Conservation (phyloP, 192 early-diverging fungal species). For the Linnemannia elongata region DNA sequence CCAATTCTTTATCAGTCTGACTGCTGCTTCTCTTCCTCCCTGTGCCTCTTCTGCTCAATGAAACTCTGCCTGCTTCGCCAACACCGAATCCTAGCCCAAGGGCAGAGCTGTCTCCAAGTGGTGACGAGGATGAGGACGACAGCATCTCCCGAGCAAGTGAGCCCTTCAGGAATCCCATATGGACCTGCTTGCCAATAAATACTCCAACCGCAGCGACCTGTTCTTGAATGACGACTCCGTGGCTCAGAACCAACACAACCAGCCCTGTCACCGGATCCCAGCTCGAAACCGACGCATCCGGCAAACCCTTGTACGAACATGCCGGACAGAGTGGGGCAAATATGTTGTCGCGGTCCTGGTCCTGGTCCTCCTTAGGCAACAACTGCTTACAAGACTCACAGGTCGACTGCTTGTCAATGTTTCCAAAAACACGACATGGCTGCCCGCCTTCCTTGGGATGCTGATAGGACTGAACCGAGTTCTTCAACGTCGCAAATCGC, state of each 20-base stretch:
- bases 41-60: background rate
- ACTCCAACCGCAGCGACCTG: constrained; percentile 47
- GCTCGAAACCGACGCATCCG: constrained; percentile 33
- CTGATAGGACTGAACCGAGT: constrained; percentile 34
- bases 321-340: constrained; percentile 15
- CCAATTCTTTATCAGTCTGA: background rate
- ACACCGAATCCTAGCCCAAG: background rate
- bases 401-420: background rate
- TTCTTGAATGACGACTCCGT: constrained; percentile 46
- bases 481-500: constrained; percentile 37
- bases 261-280: constrained; percentile 37
- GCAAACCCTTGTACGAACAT: constrained; percentile 45
- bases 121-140: background rate
- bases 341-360: background rate
- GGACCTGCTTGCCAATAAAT: constrained; percentile 52
- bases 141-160: constrained; percentile 50
- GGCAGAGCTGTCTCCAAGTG: background rate
- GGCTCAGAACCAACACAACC: constrained; percentile 28
- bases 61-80: background rate
- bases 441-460: background rate
- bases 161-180: constrained; percentile 52
- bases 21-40: background rate
- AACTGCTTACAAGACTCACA: constrained; percentile 11
- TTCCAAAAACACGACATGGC: constrained; percentile 1
- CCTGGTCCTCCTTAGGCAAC: background rate